Conservation (phyloP, 2,329 filamentous ascomycete genomes). For the Pseudogymnoascus sp. region DNA sequence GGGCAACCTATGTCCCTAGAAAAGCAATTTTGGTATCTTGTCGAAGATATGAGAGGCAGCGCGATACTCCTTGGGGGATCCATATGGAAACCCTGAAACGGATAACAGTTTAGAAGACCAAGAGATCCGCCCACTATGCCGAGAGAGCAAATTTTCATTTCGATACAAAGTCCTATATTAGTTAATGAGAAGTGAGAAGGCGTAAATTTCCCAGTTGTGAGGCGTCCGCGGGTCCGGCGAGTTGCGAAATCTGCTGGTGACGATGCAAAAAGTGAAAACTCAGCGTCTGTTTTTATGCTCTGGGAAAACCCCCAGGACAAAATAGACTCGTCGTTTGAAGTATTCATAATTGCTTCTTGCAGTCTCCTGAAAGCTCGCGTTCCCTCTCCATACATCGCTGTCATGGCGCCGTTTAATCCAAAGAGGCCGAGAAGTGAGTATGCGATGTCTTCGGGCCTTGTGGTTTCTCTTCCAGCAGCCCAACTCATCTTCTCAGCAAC, state of each 20-base stretch:
- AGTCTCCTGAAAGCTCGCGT: slow-evolving; percentile 30
- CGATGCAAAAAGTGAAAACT: background rate
- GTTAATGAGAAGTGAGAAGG: background rate
- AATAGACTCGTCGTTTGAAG: slow-evolving; percentile 30
- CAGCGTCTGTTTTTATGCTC: background rate
- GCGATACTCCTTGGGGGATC: background rate
- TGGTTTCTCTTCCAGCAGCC: slow-evolving; percentile 32
- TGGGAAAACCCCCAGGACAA: slow-evolving; percentile 22
- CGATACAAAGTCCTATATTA: background rate
- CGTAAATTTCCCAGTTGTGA: background rate
- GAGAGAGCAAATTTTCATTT: background rate
- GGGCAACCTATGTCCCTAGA: background rate
- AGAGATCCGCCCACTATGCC: background rate
- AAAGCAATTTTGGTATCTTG: background rate
- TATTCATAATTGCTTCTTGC: slow-evolving; percentile 32
- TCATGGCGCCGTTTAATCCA: slow-evolving; percentile 35
- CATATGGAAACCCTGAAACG: background rate
- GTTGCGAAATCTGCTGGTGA: slow-evolving; percentile 7
- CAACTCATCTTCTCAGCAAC: slow-evolving; percentile 36
- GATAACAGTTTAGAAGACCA: background rate
- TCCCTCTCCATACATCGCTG: slow-evolving; percentile 37
- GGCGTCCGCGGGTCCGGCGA: background rate
- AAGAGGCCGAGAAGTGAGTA: slow-evolving; percentile 41
- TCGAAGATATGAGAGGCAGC: background rate
- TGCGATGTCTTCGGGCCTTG: slow-evolving; percentile 34